Evolutionary conservation across 345 rosid genomes (phyloP).

Genomic region (Gossypium rotundifolium): DNA sequence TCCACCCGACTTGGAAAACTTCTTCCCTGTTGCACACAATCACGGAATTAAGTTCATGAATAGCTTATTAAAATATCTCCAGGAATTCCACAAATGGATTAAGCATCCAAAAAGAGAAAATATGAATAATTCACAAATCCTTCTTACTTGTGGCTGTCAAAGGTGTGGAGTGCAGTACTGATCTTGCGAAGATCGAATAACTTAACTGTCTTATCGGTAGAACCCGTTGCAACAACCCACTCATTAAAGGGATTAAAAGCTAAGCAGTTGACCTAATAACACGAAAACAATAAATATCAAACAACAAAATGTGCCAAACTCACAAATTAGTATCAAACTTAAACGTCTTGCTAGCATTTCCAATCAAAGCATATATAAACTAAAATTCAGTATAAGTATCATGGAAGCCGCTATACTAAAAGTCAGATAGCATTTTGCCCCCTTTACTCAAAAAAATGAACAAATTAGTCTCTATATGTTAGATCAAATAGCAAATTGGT

Average conservation of each 20-base stretch:
- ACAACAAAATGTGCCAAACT: neutral
- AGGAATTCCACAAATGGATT: neutral
- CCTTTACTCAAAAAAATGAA: no score
- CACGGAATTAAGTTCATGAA: neutral
- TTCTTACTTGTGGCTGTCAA: conserved; percentile 90
- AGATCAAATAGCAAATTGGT: no score
- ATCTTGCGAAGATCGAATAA: conserved; percentile 90
- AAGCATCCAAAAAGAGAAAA: neutral
- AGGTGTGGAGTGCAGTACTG: conserved; percentile 76
- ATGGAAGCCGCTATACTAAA: no score
- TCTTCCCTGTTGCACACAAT: conserved; percentile 64
- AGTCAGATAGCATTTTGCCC: no score
- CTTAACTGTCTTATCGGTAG: conserved; percentile 97
- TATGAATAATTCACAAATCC: conserved; percentile 8
- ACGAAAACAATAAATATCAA: conserved; percentile 9
- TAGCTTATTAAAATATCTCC: neutral
- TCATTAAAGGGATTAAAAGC: conserved; percentile 99
- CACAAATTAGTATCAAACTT: neutral
- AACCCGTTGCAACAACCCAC: conserved; percentile 98
- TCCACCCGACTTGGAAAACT: conserved; percentile 99
- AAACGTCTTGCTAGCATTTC: neutral
- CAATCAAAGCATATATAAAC: neutral
- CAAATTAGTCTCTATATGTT: no score
- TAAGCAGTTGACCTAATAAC: conserved; percentile 79
- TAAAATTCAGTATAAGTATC: neutral